These are phyloP conservation scores for Pestalotiopsis sp. DNA, from an alignment of 2,329 filamentous ascomycete genomes.

Conservation along the genomic window DNA sequence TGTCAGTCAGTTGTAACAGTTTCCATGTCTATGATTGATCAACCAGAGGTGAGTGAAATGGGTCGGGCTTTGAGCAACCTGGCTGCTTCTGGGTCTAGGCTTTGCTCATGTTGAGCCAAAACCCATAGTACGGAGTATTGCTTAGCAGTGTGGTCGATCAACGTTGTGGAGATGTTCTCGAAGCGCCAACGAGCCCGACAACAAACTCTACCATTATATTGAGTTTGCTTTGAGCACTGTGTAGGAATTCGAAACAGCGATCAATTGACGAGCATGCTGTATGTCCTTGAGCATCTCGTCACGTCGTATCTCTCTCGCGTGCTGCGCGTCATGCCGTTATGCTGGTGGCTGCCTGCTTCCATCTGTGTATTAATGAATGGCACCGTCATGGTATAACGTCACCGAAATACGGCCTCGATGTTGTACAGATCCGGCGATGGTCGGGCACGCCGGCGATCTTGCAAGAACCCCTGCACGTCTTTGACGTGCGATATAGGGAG, in stretches of 20 bases:
- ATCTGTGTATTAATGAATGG: not conserved
- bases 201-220: not conserved
- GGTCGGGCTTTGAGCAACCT: not conserved
- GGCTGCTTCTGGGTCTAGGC: not conserved
- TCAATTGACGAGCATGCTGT: not conserved
- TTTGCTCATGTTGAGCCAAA: not conserved
- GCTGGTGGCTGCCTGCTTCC: not conserved
- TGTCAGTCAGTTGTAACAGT: constrained; percentile 1
- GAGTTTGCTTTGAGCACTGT: not conserved
- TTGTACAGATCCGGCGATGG: not conserved
- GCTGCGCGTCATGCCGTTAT: not conserved
- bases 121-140: not conserved
- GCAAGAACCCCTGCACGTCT: not conserved
- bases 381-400: not conserved
- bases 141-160: not conserved
- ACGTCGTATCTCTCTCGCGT: not conserved
- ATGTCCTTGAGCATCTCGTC: not conserved
- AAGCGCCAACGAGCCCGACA: not conserved
- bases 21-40: not conserved
- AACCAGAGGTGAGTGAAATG: not conserved
- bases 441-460: not conserved
- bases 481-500: not conserved
- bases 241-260: not conserved
- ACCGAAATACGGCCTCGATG: not conserved
- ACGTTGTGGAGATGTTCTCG: not conserved